Evolutionary conservation across 2,329 filamentous ascomycete genomes (phyloP).

Genomic region (Fusarium solani-melongenae): DNA sequence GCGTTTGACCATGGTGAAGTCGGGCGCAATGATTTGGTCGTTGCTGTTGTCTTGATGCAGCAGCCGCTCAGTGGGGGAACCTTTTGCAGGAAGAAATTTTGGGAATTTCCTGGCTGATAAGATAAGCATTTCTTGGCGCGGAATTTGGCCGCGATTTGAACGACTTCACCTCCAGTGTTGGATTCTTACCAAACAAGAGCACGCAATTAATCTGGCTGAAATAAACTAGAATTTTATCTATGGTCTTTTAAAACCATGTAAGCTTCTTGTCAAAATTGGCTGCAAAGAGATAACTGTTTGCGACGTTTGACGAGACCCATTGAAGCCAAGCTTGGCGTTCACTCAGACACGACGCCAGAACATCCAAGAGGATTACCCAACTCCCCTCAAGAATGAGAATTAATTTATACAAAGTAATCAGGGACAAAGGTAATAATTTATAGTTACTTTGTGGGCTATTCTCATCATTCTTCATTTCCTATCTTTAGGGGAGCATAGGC

Average conservation of each 20-base stretch:
- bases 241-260: background rate
- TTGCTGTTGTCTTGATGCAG: constrained; percentile 14
- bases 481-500: no score
- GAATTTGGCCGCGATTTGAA: constrained; percentile 26
- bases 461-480: no score
- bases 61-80: constrained; percentile 19
- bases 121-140: constrained; percentile 25
- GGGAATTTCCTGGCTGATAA: constrained; percentile 33
- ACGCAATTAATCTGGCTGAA: background rate
- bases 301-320: no score
- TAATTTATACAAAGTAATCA: no score
- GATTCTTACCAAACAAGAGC: background rate
- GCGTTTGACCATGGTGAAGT: constrained; percentile 77
- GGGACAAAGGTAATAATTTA: no score
- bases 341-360: no score
- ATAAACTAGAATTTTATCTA: background rate
- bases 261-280: no score
- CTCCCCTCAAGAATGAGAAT: no score
- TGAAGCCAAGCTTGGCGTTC: no score
- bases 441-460: no score
- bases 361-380: no score
- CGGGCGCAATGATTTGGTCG: background rate
- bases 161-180: background rate
- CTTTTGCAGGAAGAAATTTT: constrained; percentile 34
- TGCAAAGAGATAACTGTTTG: no score